phyloP scores from a whole-genome alignment of 805 yeast species.

The Grigorovia transvaalensis region DNA sequence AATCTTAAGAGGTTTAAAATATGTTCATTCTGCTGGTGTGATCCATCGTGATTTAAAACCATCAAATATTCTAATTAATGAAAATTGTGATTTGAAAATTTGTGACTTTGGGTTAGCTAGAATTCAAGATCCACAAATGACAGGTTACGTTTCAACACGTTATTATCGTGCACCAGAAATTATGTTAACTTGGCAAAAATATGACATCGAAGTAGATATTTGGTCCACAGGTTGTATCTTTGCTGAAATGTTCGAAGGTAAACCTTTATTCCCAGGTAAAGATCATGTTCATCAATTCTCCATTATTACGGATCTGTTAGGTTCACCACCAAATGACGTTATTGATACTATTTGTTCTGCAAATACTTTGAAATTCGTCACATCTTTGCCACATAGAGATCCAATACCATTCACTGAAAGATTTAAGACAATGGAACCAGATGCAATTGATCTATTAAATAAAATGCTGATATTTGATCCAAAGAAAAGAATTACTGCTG shows the following conservation, averaged over 20 bases:
- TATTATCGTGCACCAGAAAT: constrained; percentile 97
- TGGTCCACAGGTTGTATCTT: constrained; percentile 98
- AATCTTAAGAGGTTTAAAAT: constrained; percentile 78
- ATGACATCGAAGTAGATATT: constrained; percentile 91
- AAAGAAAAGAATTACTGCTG: constrained; percentile 85
- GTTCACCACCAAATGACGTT: constrained; percentile 94
- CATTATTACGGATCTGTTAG: constrained; percentile 89
- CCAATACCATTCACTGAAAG: constrained; percentile 81
- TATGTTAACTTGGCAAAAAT: constrained; percentile 97
- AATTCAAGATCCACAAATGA: constrained; percentile 98
- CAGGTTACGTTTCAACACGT: constrained; percentile 93
- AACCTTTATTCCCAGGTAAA: constrained; percentile 94
- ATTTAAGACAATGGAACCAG: constrained; percentile 56
- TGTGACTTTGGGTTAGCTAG: constrained; percentile 94
- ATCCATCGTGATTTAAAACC: constrained; percentile 87
- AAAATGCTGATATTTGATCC: constrained; percentile 94
- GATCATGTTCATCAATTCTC: constrained; percentile 98
- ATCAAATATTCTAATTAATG: constrained; percentile 72
- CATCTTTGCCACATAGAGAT: constrained; percentile 83
- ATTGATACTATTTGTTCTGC: constrained; percentile 93
- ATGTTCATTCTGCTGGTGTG: constrained; percentile 87
- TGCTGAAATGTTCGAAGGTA: constrained; percentile 96
- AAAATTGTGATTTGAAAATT: constrained; percentile 82
- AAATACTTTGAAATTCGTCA: constrained; percentile 87
- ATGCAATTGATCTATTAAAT: constrained; percentile 78